These are phyloP conservation scores for Diaporthe vexans DNA, from an alignment of 2,329 filamentous ascomycete genomes.

Conservation along the genomic window DNA sequence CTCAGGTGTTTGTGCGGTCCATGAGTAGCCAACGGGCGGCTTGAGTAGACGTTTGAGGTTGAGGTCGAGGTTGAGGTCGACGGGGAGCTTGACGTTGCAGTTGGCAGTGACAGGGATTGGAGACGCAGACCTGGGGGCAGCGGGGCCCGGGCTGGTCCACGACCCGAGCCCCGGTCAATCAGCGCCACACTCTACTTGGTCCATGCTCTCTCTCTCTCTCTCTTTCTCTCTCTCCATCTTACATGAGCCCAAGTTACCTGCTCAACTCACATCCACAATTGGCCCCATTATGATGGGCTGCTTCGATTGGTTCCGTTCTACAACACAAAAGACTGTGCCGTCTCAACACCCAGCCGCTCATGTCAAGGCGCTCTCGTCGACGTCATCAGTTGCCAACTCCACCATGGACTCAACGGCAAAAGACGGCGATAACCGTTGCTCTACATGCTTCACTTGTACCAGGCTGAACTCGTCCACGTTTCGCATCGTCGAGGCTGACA, in stretches of 20 bases:
- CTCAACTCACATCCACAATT: background rate
- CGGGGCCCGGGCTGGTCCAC: background rate
- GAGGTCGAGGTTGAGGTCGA: too few relatives aligned
- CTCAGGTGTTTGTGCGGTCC: too few relatives aligned
- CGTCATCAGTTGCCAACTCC: background rate
- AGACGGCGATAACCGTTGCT: background rate
- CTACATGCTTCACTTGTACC: constrained; percentile 39
- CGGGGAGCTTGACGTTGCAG: too few relatives aligned
- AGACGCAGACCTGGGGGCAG: too few relatives aligned
- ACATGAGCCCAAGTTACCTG: background rate
- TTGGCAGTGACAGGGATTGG: background rate
- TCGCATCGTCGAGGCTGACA: constrained; percentile 58
- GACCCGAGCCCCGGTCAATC: too few relatives aligned
- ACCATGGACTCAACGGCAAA: background rate
- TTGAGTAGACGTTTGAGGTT: too few relatives aligned
- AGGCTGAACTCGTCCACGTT: constrained; percentile 59
- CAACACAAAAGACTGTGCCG: background rate
- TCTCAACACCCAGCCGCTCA: too few relatives aligned
- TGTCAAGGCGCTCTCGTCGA: background rate
- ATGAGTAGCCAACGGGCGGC: too few relatives aligned
- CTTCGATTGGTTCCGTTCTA: constrained; percentile 11
- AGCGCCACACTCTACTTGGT: background rate
- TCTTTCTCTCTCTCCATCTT: too few relatives aligned
- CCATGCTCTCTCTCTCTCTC: too few relatives aligned
- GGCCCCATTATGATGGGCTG: background rate